Base-by-base conservation (phyloP, 192 early-diverging fungal species). In the Backusella sp. region DNA sequence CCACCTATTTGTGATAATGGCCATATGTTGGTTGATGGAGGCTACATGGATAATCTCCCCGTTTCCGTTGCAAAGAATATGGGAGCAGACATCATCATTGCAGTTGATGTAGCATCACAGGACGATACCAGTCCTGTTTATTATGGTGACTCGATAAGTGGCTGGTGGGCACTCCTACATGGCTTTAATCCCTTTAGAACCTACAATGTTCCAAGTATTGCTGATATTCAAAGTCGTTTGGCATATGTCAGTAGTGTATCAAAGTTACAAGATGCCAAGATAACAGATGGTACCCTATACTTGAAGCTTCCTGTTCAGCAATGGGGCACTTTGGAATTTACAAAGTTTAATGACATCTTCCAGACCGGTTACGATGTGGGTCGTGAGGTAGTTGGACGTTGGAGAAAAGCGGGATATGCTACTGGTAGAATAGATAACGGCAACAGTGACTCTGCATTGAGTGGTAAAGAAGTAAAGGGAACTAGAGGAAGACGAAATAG, bases 1-100 rank as follows among this genome's bases (percentile, higher is more conserved):
- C 98, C 98, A 1, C 98, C 98, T 0, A 84, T 99, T 41, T 98
- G 95, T 78, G 96, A 99, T 81, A 93, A 98, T 74, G 98, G 98
- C 32, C 89, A 96, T 76, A 91, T 99, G 92, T 84, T 99, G n/a
- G 90, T 99, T 14, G 98, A 99, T 79, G 98, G 98, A 70, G 98
- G 98, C 5, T 99, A 99, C 81, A 89, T 98, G 84, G 96, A 98
- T 81, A 98, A 99, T 81, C 83, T 99, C 74, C 98, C 98, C 0
- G 98, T 97, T 3, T 69, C 79, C 2, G 91, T 91, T 76, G 88
- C 90, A 80, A 89, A 88, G 75, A 86, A 86, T 44, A 82, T 95
- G 59, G 96, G 96, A 0, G 97, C 97, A 1, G 84, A 94, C 66
- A 92, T 92, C 66, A 93, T 98, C 59, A 94, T 99, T 90, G 97